These are phyloP conservation scores for Diaporthe aspalathi DNA, from an alignment of 2,329 filamentous ascomycete genomes.

Conservation along the genomic window DNA sequence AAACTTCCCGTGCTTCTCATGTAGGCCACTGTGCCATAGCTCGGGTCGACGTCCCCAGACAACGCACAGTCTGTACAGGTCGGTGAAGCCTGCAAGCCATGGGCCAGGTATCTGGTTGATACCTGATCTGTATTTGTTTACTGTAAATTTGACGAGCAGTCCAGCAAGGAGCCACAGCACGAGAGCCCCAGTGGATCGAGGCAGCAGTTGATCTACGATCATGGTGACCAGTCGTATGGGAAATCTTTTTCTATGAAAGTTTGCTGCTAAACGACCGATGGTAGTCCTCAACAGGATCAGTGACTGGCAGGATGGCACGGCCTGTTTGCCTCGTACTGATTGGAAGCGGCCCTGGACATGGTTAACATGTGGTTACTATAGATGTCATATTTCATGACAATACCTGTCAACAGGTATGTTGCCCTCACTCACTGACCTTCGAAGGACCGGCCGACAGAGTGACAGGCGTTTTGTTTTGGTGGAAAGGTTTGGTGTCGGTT, in stretches of 20 bases:
- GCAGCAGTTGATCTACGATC: conserved; percentile 29
- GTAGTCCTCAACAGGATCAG: not conserved
- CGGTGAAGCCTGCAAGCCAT: conserved; percentile 4
- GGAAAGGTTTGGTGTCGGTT: conserved; percentile 1
- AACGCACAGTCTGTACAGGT: not conserved
- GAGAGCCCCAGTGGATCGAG: not conserved
- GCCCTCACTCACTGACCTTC: too few species aligned
- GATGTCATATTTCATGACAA: not conserved
- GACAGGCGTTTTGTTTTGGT: not conserved
- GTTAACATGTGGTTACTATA: not conserved
- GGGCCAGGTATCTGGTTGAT: conserved; percentile 24
- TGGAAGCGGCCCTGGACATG: not conserved
- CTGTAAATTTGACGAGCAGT: not conserved
- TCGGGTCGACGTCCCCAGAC: conserved; percentile 25
- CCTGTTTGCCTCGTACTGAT: not conserved
- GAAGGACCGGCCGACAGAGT: not conserved
- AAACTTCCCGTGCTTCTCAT: conserved; percentile 36
- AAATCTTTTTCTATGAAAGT: not conserved
- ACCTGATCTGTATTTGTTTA: conserved; percentile 27
- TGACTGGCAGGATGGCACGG: not conserved
- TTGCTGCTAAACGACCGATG: not conserved
- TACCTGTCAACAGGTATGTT: too few species aligned
- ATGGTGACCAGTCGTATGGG: not conserved
- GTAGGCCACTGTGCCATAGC: conserved; percentile 32
- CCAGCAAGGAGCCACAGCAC: not conserved